phyloP scores from a whole-genome alignment of 2,329 filamentous ascomycete species.

The Colletotrichum truncatum region DNA sequence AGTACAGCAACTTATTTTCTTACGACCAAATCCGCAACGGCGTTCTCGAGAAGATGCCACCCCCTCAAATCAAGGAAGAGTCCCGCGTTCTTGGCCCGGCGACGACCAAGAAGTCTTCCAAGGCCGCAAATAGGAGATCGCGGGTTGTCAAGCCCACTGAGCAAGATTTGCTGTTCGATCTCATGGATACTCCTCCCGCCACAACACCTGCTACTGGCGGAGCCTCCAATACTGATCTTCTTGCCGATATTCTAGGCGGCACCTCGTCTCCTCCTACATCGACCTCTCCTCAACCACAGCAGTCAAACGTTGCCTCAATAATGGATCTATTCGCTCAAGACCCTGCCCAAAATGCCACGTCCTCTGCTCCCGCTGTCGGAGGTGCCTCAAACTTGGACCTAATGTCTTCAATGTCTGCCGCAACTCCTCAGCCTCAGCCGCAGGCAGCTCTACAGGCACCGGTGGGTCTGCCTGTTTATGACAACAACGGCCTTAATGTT shows the following conservation, averaged over 20 bases:
- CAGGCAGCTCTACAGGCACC: slow-evolving; percentile 49
- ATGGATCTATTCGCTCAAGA: slow-evolving; percentile 82
- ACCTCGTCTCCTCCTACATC: slow-evolving; percentile 56
- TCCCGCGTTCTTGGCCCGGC: slow-evolving; percentile 89
- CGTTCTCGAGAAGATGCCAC: slow-evolving; percentile 96
- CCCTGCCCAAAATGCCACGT: slow-evolving; percentile 33
- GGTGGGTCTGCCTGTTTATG: slow-evolving; percentile 78
- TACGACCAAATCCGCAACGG: slow-evolving; percentile 88
- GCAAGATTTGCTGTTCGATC: slow-evolving; percentile 88
- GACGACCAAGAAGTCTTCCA: slow-evolving; percentile 67
- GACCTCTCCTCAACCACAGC: slow-evolving; percentile 61
- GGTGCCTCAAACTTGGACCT: slow-evolving; percentile 54
- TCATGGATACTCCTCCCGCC: slow-evolving; percentile 80
- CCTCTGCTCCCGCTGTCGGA: slow-evolving; percentile 43
- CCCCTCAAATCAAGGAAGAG: slow-evolving; percentile 96
- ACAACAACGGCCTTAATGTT: slow-evolving; percentile 84
- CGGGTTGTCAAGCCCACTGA: slow-evolving; percentile 86
- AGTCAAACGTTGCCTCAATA: slow-evolving; percentile 74
- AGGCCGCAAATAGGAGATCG: slow-evolving; percentile 76
- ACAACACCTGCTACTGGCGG: slow-evolving; percentile 59
- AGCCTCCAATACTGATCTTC: slow-evolving; percentile 81
- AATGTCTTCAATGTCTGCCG: slow-evolving; percentile 54
- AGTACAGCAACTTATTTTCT: slow-evolving; percentile 94
- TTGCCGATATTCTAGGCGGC: slow-evolving; percentile 91
- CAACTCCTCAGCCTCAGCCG: slow-evolving; percentile 41